Conservation (phyloP, 2,329 filamentous ascomycete genomes). For the Diaporthe sp. region DNA sequence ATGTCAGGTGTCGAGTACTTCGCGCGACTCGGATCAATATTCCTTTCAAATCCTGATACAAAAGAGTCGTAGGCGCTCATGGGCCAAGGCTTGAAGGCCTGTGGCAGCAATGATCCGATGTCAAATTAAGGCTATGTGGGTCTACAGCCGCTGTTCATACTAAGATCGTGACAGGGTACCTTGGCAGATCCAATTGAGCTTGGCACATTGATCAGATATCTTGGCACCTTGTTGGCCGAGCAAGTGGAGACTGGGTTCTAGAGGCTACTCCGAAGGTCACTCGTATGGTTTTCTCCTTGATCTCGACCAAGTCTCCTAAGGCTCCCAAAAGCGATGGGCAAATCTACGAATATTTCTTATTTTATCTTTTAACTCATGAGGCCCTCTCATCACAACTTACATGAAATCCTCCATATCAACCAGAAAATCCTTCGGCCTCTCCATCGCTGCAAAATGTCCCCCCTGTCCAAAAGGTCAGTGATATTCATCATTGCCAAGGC, state of each 20-base stretch:
- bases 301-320: too few relatives aligned
- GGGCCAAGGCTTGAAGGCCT: background rate
- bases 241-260: too few relatives aligned
- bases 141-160: background rate
- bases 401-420: conserved; percentile 60
- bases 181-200: background rate
- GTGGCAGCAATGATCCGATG: background rate
- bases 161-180: background rate
- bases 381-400: background rate
- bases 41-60: background rate
- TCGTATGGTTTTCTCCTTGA: too few relatives aligned
- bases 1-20: background rate
- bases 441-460: conserved; percentile 66
- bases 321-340: too few relatives aligned
- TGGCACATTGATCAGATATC: background rate
- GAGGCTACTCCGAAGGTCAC: too few relatives aligned
- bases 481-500: too few relatives aligned
- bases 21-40: background rate
- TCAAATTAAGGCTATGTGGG: conserved; percentile 6
- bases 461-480: conserved; percentile 48
- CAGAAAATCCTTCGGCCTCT: conserved; percentile 55
- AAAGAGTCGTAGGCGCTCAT: background rate
- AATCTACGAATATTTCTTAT: too few relatives aligned
- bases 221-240: background rate
- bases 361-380: background rate